phyloP scores from a whole-genome alignment of 306 rosid species.

The Casuarina glauca region DNA sequence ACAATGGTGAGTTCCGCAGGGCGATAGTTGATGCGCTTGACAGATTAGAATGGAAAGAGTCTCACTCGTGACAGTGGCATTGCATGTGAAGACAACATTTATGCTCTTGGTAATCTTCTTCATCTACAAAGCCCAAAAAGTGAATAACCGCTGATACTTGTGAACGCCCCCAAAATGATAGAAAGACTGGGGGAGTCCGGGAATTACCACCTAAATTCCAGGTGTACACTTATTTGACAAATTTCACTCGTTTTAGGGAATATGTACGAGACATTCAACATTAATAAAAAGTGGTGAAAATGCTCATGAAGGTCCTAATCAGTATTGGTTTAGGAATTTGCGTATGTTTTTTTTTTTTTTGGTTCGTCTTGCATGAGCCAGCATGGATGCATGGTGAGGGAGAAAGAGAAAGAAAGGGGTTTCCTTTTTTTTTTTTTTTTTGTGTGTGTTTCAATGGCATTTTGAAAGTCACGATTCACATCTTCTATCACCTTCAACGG shows the following conservation, averaged over 20 bases:
- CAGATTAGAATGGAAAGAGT: constrained; percentile 80
- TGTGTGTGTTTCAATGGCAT: background rate
- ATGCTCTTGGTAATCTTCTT: constrained; percentile 20
- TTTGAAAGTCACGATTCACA: background rate
- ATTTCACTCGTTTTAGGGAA: background rate
- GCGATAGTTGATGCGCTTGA: constrained; percentile 79
- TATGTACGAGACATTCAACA: background rate
- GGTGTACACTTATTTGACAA: background rate
- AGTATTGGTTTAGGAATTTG: background rate
- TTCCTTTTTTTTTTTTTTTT: background rate
- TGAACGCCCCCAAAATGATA: constrained; percentile 21
- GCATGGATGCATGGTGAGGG: background rate
- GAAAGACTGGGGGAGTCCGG: background rate
- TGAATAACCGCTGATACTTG: constrained; percentile 25
- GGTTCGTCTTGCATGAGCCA: background rate
- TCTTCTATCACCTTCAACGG: background rate
- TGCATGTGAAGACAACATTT: background rate
- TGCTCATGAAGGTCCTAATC: background rate
- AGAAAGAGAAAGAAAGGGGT: background rate
- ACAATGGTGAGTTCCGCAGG: constrained; percentile 72
- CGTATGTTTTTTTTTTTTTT: no score
- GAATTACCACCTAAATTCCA: background rate
- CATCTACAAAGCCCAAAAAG: constrained; percentile 32
- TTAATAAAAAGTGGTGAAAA: background rate
- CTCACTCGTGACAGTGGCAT: constrained; percentile 40